phyloP scores from a whole-genome alignment of 1,284 basidiomycete genomes.

The Trichosporon ovoides region DNA sequence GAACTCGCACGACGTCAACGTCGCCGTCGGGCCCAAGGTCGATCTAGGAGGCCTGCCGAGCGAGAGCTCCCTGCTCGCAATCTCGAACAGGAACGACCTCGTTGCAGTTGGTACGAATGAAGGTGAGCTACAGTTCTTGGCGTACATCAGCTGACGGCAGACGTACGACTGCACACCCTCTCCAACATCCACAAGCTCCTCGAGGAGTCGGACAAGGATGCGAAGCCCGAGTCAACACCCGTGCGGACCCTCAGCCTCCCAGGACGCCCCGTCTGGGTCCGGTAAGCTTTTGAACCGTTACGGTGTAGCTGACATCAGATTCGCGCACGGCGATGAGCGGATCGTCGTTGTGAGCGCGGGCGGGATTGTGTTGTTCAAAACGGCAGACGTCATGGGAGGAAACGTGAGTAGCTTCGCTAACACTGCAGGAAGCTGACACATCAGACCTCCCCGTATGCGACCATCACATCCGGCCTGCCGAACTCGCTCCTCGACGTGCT shows the following conservation, averaged over 20 bases:
- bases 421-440: neutral
- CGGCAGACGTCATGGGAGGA: conserved; percentile 35
- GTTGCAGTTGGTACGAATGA: conserved; percentile 45
- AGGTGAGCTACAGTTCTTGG: conserved; percentile 2
- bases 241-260: conserved; percentile 28
- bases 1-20: conserved; percentile 43
- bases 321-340: conserved; percentile 40
- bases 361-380: conserved; percentile 30
- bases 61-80: conserved; percentile 46
- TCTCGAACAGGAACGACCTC: conserved; percentile 45
- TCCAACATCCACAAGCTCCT: conserved; percentile 30
- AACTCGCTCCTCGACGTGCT: conserved; percentile 42
- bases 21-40: conserved; percentile 39
- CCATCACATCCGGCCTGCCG: conserved; percentile 37
- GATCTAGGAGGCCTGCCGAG: conserved; percentile 39
- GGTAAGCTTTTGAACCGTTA: conserved; percentile 22
- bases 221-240: conserved; percentile 24
- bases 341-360: conserved; percentile 36
- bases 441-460: conserved; percentile 37
- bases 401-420: conserved; percentile 28
- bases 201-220: conserved; percentile 32
- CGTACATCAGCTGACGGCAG: conserved; percentile 16
- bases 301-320: conserved; percentile 12
- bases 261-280: conserved; percentile 43
- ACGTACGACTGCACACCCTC: conserved; percentile 40